Evolutionary conservation across 2,329 filamentous ascomycete genomes (phyloP).

Genomic region (Hypoxylon sp.): DNA sequence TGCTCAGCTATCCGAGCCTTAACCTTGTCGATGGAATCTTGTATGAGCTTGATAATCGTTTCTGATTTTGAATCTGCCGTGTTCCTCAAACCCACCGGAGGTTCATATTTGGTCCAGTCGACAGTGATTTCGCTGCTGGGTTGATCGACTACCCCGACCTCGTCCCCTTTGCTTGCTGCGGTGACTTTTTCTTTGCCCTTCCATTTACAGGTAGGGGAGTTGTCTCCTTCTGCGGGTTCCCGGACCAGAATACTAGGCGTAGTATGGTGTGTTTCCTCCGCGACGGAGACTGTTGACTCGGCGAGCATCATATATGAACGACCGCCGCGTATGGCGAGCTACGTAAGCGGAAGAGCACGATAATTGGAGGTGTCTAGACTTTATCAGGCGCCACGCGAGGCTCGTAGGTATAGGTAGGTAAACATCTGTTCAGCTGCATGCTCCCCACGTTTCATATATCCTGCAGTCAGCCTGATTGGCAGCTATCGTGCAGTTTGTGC

Average conservation of each 20-base stretch:
- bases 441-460: constrained; percentile 25
- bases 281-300: constrained; percentile 21
- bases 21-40: constrained; percentile 56
- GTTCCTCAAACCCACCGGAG: constrained; percentile 53
- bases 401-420: too few relatives aligned
- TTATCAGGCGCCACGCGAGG: constrained; percentile 6
- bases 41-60: constrained; percentile 52
- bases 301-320: constrained; percentile 12
- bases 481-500: constrained; percentile 15
- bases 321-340: not conserved
- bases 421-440: constrained; percentile 20
- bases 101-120: constrained; percentile 58
- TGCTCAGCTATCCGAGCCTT: constrained; percentile 48
- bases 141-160: constrained; percentile 10
- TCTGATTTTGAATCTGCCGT: constrained; percentile 51
- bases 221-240: constrained; percentile 16
- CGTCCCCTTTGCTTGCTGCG: not conserved
- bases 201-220: constrained; percentile 21
- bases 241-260: constrained; percentile 5
- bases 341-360: not conserved
- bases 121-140: constrained; percentile 43
- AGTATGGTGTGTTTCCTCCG: constrained; percentile 25
- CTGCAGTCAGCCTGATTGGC: constrained; percentile 20
- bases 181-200: constrained; percentile 39
- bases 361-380: not conserved